Conservation (phyloP, 2,329 filamentous ascomycete species). For the Colletotrichum caudatum region DNA sequence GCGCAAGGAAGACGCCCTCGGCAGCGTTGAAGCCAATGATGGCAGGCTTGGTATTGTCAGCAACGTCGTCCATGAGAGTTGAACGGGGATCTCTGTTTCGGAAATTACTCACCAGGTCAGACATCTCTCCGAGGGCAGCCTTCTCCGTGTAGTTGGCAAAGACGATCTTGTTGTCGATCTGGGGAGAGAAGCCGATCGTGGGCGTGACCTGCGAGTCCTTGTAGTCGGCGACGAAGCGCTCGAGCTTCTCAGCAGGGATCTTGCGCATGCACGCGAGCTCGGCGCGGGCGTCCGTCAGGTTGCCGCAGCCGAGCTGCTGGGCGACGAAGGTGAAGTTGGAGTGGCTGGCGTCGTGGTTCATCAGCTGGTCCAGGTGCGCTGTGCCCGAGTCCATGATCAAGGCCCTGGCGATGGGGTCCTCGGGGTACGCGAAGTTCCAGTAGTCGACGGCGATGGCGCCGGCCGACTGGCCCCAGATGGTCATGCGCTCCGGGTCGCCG, state of each 20-base stretch:
- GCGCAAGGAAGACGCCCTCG: slow-evolving; percentile 36
- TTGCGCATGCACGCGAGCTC: slow-evolving; percentile 54
- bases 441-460: slow-evolving; percentile 54
- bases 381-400: slow-evolving; percentile 55
- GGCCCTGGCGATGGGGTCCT: slow-evolving; percentile 56
- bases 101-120: slow-evolving; percentile 18
- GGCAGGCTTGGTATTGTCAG: slow-evolving; percentile 18
- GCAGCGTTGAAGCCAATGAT: slow-evolving; percentile 38
- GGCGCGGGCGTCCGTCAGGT: slow-evolving; percentile 48
- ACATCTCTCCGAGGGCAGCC: slow-evolving; percentile 34
- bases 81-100: accelerated
- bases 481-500: slow-evolving; percentile 60
- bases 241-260: slow-evolving; percentile 50
- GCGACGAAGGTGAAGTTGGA: slow-evolving; percentile 56
- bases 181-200: slow-evolving; percentile 49
- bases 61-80: too few species aligned
- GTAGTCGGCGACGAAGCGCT: slow-evolving; percentile 48
- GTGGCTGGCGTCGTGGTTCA: slow-evolving; percentile 50
- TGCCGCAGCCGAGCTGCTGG: slow-evolving; percentile 51
- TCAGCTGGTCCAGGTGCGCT: slow-evolving; percentile 46
- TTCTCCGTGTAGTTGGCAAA: slow-evolving; percentile 50
- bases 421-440: slow-evolving; percentile 56
- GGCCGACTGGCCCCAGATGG: slow-evolving; percentile 62
- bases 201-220: slow-evolving; percentile 46
- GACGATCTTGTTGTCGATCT: slow-evolving; percentile 49